Evolutionary conservation across 768 basidiomycete genomes (phyloP), one percentile per base, ranked within the genome.

Genomic region (Roridomyces roridus): DNA sequence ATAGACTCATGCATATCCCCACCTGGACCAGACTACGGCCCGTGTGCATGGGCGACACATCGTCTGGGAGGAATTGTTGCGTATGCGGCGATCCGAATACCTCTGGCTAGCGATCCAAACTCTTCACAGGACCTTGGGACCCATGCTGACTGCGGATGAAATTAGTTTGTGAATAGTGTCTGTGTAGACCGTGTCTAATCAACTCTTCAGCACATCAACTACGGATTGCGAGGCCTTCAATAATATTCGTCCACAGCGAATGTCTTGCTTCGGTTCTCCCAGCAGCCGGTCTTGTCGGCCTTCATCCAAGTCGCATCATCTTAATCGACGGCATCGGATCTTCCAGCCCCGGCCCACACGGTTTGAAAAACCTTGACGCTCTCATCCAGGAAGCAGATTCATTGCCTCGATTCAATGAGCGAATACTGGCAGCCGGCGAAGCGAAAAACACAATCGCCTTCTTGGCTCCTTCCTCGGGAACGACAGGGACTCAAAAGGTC

Each of bases 391-490:
- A 70, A 50, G 61, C 52, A 23, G 40, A 62, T n/a, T 47, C 63
- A 36, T 60, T 66, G 17, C 69, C 68, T n/a, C 57, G 29, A 49
- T 80, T 77, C 58, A 59, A 64, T 24, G 82, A 82, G 61, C 69
- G 67, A 29, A 66, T 40, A 42, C 64, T 82, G 25, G 55, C 53
- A 12, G 66, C 68, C 1, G 81, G 77, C 23, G 81, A 80, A 64
- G 82, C 67, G 54, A 79, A 69, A 65, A 74, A 70, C 18, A 79
- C 74, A 58, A 56, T 83, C 6, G 81, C 83, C 12, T 77, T 84
- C 57, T 65, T 83, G 29, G 77, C 73, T 49, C 82, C 83, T 56
- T 83, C 81, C 2, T 83, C 81, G 44, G 81, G 81, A 3, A 83
- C 81, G 29, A 83, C 82, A 0, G 81, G 81, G 6, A 77, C 73